Evolutionary conservation across 371 early-diverging fungal genomes (phyloP).

Genomic region (Parasitella parasitica): DNA sequence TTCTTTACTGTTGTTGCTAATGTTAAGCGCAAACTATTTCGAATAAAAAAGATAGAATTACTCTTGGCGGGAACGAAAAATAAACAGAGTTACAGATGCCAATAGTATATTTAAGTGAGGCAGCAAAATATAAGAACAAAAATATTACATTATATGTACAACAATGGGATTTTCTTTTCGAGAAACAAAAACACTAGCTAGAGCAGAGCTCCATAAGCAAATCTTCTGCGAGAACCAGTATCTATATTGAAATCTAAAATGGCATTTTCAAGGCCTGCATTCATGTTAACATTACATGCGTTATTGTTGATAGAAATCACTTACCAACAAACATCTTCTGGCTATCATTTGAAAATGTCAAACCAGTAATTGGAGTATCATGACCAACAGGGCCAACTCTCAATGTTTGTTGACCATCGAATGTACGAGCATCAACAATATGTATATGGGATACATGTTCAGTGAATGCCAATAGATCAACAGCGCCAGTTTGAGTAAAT

Average conservation of each 20-base stretch:
- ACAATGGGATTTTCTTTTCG: not conserved
- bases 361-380: constrained; percentile 83
- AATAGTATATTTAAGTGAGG: not conserved
- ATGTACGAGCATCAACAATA: constrained; percentile 85
- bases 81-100: too few relatives aligned
- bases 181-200: constrained; percentile 12
- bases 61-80: too few relatives aligned
- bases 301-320: not conserved
- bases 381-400: constrained; percentile 49
- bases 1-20: too few relatives aligned
- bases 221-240: constrained; percentile 56
- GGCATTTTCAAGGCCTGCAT: constrained; percentile 52
- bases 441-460: constrained; percentile 88
- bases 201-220: constrained; percentile 52
- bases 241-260: constrained; percentile 60
- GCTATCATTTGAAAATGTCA: constrained; percentile 77
- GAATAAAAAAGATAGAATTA: too few relatives aligned
- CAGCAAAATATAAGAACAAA: not conserved
- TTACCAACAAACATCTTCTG: constrained; percentile 79
- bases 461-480: constrained; percentile 80
- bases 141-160: not conserved
- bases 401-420: constrained; percentile 68
- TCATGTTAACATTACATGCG: not conserved
- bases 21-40: too few relatives aligned
- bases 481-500: constrained; percentile 76